Base-by-base conservation (phyloP, 805 yeast genomes). In the Henningerozyma blattae region DNA sequence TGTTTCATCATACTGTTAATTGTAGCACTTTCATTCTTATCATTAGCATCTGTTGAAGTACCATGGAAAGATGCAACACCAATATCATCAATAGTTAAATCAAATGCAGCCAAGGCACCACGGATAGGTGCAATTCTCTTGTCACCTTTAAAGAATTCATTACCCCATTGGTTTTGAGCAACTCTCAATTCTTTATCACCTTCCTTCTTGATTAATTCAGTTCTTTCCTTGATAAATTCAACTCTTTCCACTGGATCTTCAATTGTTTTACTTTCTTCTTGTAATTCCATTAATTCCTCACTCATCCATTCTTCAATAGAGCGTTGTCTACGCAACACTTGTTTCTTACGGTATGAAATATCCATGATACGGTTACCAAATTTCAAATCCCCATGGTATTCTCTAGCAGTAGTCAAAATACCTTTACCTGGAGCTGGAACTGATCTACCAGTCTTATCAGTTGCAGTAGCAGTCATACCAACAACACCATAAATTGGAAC, bases 401-500 rank as follows among this genome's bases (percentile, higher is more conserved):
- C 98, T 56, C 94, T 79, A 38, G 98, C 98, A 56, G 95, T 85
- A 41, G 98, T 91, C 70, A 91, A 72, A 47, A 91, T 82, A 79
- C 99, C 99, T 68, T 89, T 85, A 61, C 99, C 99, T 65, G 99
- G 99, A 56, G 98, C 98, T 46, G 99, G 99, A 46, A 91, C 89
- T 33, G 97, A 87, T 67, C 96, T 81, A 58, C 97, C 96, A 59
- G 89, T 89, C 77, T 87, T 93, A 64, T 91, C 99, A 40, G 94
- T 75, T 34, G 98, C 98, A 53, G 97, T 93, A 36, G 95, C 89
- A 37, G 95, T 72, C 72, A 87, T 65, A 35, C 94, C 98, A 49
- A 87, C 70, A 42, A 91, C 76, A 64, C 95, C 98, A 52, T 93
- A 84, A 52, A 91, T 84, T 58, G 99, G 99, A 49, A 93, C 96